These are phyloP conservation scores for Coemansia sp. DNA, from an alignment of 371 early-diverging fungal genomes.

Conservation along the genomic window DNA sequence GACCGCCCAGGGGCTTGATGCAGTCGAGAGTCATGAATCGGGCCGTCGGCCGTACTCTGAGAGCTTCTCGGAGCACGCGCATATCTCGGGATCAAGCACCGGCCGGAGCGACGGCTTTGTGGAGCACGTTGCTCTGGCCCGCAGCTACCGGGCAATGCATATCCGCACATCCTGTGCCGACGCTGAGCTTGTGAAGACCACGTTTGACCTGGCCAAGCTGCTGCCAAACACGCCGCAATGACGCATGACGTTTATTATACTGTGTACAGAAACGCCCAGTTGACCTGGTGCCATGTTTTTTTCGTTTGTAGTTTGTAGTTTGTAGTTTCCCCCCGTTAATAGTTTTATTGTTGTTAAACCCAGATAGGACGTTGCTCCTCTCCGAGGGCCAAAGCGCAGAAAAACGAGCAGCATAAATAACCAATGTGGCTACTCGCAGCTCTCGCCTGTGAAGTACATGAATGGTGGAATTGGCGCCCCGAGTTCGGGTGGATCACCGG, in stretches of 20 bases:
- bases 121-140: slow-evolving; percentile 2
- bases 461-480: not conserved
- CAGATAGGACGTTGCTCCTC: too few relatives aligned
- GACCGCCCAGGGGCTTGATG: slow-evolving; percentile 6
- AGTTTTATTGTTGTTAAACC: not conserved
- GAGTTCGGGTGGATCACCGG: slow-evolving; percentile 1
- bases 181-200: slow-evolving; percentile 37
- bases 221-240: slow-evolving; percentile 37
- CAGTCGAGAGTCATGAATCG: slow-evolving; percentile 8
- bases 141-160: slow-evolving; percentile 34
- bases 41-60: slow-evolving; percentile 32
- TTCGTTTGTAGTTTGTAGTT: slow-evolving; percentile 1
- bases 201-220: slow-evolving; percentile 44
- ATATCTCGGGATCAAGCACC: not conserved
- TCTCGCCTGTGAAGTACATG: not conserved
- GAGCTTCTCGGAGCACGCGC: slow-evolving; percentile 17
- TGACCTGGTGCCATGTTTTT: slow-evolving; percentile 5
- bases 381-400: too few relatives aligned
- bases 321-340: not conserved
- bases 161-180: slow-evolving; percentile 44
- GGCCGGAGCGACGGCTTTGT: slow-evolving; percentile 1
- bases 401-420: too few relatives aligned
- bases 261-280: not conserved
- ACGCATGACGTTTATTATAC: not conserved
- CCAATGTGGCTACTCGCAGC: too few relatives aligned